Evolutionary conservation across 2,329 filamentous ascomycete species (phyloP).

Genomic region (Claviceps africana): DNA sequence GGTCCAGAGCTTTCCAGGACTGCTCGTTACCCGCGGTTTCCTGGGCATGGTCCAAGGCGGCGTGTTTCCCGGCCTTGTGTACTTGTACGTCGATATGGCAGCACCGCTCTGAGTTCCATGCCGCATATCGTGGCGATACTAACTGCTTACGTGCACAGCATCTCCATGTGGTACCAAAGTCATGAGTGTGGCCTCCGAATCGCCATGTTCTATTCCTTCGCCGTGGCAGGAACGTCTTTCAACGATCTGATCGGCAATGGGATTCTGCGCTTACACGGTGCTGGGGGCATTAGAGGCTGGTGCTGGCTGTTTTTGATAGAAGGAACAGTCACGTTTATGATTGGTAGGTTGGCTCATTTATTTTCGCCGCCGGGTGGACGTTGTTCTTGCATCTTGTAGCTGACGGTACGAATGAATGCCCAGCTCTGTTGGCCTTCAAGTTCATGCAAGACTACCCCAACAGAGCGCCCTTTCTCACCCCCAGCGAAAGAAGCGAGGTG

Average conservation of each 20-base stretch:
- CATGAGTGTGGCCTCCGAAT: conserved; percentile 48
- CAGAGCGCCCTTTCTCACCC: conserved; percentile 33
- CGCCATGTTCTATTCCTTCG: conserved; percentile 44
- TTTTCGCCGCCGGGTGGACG: neutral
- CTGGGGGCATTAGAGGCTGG: conserved; percentile 47
- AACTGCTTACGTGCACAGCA: conserved; percentile 14
- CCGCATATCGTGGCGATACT: neutral
- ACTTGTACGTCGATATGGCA: conserved; percentile 24
- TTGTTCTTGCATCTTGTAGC: neutral
- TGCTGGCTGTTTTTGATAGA: conserved; percentile 71
- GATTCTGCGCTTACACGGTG: conserved; percentile 42
- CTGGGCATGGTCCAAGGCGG: conserved; percentile 41
- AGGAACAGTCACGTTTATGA: conserved; percentile 32
- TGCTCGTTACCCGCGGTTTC: conserved; percentile 33
- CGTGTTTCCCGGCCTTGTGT: conserved; percentile 48
- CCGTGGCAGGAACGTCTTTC: conserved; percentile 47
- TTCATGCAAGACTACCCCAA: conserved; percentile 46
- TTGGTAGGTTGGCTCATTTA: conserved; percentile 14
- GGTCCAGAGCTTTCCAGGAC: conserved; percentile 33
- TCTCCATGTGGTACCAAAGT: conserved; percentile 45
- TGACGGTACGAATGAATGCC: conserved; percentile 5
- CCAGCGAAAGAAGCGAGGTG: conserved; percentile 29
- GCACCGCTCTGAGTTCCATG: neutral
- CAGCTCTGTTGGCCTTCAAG: conserved; percentile 34
- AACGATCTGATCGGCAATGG: conserved; percentile 46